phyloP scores from a whole-genome alignment of 768 basidiomycete species.

The Suillus subalutaceus region DNA sequence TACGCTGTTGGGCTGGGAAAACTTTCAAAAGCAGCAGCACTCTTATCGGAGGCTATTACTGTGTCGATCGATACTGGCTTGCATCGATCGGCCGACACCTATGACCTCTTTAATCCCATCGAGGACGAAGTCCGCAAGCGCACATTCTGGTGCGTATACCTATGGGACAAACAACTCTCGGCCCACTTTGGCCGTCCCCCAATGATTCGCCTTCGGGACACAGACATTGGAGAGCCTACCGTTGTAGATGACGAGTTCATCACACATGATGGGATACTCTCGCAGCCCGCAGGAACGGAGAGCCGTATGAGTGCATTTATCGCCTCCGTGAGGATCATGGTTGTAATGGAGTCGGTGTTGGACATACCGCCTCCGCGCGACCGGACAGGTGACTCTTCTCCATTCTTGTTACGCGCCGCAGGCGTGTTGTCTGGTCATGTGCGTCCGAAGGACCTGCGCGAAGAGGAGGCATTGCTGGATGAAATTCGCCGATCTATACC shows the following conservation, averaged over 20 bases:
- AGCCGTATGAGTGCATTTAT: slow-evolving; percentile 85
- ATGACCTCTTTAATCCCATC: slow-evolving; percentile 86
- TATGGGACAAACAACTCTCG: slow-evolving; percentile 93
- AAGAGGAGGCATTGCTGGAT: slow-evolving; percentile 81
- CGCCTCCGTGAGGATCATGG: slow-evolving; percentile 72
- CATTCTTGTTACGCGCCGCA: slow-evolving; percentile 79
- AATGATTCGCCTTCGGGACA: slow-evolving; percentile 84
- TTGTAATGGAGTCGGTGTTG: slow-evolving; percentile 86
- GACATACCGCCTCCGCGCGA: slow-evolving; percentile 74
- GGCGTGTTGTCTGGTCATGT: slow-evolving; percentile 64
- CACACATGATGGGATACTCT: slow-evolving; percentile 66
- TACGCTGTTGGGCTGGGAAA: slow-evolving; percentile 91
- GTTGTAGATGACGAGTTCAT: slow-evolving; percentile 90
- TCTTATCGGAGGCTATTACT: slow-evolving; percentile 86
- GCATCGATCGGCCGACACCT: slow-evolving; percentile 84
- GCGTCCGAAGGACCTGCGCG: slow-evolving; percentile 66
- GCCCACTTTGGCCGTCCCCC: slow-evolving; percentile 91
- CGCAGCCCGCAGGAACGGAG: slow-evolving; percentile 71
- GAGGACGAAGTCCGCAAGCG: slow-evolving; percentile 92
- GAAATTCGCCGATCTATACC: slow-evolving; percentile 77
- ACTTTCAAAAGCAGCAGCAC: slow-evolving; percentile 82
- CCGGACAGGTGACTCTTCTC: slow-evolving; percentile 60
- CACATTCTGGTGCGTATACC: slow-evolving; percentile 96
- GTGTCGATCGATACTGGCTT: slow-evolving; percentile 88
- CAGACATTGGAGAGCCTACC: slow-evolving; percentile 87